Percentiles rank a stretch among this genome's conserved stretches.
Conservation (phyloP, 2,329 filamentous ascomycete species). For the Alternaria postmessia region DNA sequence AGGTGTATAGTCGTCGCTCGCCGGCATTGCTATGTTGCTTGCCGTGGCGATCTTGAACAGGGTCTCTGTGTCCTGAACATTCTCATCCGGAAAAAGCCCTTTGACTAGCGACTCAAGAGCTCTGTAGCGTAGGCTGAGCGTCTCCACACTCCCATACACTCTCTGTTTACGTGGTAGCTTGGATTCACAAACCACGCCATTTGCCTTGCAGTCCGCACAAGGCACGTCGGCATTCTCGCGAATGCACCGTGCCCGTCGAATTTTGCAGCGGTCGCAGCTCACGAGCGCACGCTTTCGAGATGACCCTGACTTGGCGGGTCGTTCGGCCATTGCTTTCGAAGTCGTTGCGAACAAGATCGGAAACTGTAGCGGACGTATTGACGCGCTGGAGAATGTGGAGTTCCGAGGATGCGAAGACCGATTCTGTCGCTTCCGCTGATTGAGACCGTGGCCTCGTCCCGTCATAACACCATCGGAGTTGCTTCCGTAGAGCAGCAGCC, state of each 20-base stretch:
- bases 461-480: slow-evolving; percentile 9
- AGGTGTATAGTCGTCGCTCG: slow-evolving; percentile 34
- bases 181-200: slow-evolving; percentile 53
- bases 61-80: slow-evolving; percentile 50
- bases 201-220: slow-evolving; percentile 53
- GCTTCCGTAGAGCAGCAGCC: slow-evolving; percentile 12
- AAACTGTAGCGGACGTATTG: slow-evolving; percentile 5
- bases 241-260: slow-evolving; percentile 40
- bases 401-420: slow-evolving; percentile 8
- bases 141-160: slow-evolving; percentile 58
- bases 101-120: slow-evolving; percentile 55
- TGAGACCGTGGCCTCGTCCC: slow-evolving; percentile 7
- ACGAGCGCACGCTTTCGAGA: slow-evolving; percentile 41
- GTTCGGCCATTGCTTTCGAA: slow-evolving; percentile 20
- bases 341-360: background rate
- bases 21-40: slow-evolving; percentile 51
- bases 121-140: slow-evolving; percentile 55
- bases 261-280: slow-evolving; percentile 44
- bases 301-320: slow-evolving; percentile 27
- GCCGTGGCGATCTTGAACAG: slow-evolving; percentile 52
- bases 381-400: slow-evolving; percentile 10
- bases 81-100: slow-evolving; percentile 53
- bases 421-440: slow-evolving; percentile 2
- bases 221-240: slow-evolving; percentile 38
- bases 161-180: slow-evolving; percentile 56